A percentile compares a stretch with the other conserved stretches of the same genome.
These are phyloP conservation scores for Teratosphaeria destructans DNA, from an alignment of 2,329 filamentous ascomycete species.

Conservation along the genomic window DNA sequence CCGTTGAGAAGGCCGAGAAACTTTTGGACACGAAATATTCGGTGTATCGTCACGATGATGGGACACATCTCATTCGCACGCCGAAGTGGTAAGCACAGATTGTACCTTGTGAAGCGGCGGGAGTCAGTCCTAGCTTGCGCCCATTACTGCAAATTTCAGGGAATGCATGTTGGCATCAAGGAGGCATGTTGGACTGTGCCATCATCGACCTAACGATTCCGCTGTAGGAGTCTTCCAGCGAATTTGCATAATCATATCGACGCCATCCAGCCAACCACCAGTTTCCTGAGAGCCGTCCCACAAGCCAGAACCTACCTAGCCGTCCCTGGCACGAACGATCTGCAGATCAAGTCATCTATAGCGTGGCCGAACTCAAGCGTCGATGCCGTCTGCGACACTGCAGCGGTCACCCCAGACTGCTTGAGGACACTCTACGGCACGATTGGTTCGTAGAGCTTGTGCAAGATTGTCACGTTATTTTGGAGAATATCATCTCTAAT, in stretches of 20 bases:
- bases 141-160: too few species aligned
- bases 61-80: neutral
- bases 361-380: neutral
- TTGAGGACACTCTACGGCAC: constrained; percentile 43
- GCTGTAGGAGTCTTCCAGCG: constrained; percentile 35
- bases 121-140: too few species aligned
- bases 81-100: neutral
- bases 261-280: constrained; percentile 47
- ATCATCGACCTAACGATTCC: neutral
- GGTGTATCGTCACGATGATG: constrained; percentile 1
- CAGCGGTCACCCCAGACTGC: constrained; percentile 43
- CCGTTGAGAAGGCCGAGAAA: neutral
- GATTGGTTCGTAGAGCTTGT: constrained; percentile 15
- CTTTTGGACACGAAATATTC: constrained; percentile 1
- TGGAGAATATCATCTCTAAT: neutral
- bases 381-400: constrained; percentile 22
- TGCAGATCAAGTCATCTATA: neutral
- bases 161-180: too few species aligned
- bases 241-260: constrained; percentile 45
- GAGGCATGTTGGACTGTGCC: too few species aligned
- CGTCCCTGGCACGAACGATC: neutral
- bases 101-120: too few species aligned
- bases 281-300: neutral
- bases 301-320: neutral
- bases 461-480: neutral